Evolutionary conservation across 2,329 filamentous ascomycete genomes (phyloP).

Genomic region (Ceratocystis cacaofunesta): DNA sequence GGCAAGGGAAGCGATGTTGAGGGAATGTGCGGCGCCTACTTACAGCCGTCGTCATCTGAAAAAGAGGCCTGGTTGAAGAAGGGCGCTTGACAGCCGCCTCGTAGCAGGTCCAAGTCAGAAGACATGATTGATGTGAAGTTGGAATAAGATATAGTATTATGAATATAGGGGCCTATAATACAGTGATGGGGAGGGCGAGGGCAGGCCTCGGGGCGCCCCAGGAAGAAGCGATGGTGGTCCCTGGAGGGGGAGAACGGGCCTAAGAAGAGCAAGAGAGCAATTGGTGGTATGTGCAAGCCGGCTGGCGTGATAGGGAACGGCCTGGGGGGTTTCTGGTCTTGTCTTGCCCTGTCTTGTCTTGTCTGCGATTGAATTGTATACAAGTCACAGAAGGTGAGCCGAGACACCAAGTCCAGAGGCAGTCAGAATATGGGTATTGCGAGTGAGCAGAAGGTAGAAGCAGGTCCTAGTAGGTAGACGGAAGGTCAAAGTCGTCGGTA

Average conservation of each 20-base stretch:
- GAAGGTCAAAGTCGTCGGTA: too few species aligned
- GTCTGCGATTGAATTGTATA: background rate
- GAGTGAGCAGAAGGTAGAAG: too few species aligned
- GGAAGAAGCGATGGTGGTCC: background rate
- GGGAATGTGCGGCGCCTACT: conserved; percentile 2
- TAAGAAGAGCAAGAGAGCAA: background rate
- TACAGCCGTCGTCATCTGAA: conserved; percentile 17
- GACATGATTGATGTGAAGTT: conserved; percentile 1
- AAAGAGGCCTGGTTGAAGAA: conserved; percentile 17
- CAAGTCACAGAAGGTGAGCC: background rate
- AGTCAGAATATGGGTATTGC: background rate
- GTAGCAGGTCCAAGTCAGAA: conserved; percentile 13
- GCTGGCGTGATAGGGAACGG: background rate
- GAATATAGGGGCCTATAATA: background rate
- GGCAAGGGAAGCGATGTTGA: background rate
- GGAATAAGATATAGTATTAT: background rate
- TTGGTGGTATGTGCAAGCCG: background rate
- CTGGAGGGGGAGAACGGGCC: too few species aligned
- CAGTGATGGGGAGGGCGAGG: background rate
- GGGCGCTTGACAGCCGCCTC: conserved; percentile 15
- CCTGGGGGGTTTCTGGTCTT: background rate
- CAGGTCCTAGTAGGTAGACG: too few species aligned
- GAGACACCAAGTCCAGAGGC: background rate
- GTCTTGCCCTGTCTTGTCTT: background rate
- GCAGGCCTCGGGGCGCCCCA: background rate